phyloP scores from a whole-genome alignment of 257 asterid species.

The Asclepias syriaca region DNA sequence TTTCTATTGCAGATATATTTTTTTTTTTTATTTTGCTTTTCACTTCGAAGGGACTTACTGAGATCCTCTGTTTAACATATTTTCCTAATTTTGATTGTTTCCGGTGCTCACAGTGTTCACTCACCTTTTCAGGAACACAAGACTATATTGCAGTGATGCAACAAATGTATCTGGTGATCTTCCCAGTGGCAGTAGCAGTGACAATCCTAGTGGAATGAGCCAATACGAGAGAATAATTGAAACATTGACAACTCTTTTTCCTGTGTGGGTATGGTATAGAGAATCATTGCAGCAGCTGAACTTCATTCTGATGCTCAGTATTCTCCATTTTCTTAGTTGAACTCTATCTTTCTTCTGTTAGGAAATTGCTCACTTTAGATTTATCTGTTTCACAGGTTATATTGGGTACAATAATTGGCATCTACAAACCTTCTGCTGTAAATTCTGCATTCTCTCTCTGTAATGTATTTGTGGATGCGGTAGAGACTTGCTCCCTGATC shows the following conservation, averaged over 20 bases:
- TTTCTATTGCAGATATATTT: background rate
- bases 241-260: constrained; percentile 86
- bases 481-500: constrained; percentile 7
- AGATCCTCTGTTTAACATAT: background rate
- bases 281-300: constrained; percentile 14
- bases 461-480: constrained; percentile 15
- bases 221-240: constrained; percentile 82
- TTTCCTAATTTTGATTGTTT: constrained; percentile 7
- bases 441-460: constrained; percentile 16
- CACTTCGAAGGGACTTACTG: background rate
- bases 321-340: background rate
- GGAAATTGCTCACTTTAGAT: constrained; percentile 11
- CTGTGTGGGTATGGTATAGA: constrained; percentile 72
- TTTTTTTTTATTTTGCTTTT: background rate
- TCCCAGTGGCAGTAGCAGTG: constrained; percentile 46
- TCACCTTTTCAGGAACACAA: constrained; percentile 35
- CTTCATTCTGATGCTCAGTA: constrained; percentile 11
- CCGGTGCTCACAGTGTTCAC: background rate
- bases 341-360: background rate
- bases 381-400: constrained; percentile 60
- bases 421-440: constrained; percentile 84
- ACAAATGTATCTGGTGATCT: constrained; percentile 65
- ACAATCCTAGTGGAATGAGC: constrained; percentile 50
- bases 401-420: constrained; percentile 86
- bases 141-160: constrained; percentile 56